Conservation (phyloP, 1,284 basidiomycete species). For the Sphaerobolus stellatus region DNA sequence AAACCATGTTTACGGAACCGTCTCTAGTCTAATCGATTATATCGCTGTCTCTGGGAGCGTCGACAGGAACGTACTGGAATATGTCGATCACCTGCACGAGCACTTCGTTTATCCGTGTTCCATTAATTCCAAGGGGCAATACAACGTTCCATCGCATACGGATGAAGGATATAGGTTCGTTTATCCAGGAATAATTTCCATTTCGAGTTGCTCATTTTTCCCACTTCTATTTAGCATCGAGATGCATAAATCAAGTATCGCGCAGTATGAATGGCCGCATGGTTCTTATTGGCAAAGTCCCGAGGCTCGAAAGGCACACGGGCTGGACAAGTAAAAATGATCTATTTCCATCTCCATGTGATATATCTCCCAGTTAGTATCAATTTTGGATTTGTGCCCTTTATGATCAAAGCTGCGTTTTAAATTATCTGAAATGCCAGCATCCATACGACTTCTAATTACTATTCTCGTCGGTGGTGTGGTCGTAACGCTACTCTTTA, state of each 20-base stretch:
- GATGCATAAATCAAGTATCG: constrained; percentile 70
- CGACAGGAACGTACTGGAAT: constrained; percentile 92
- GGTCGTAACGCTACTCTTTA: too few relatives aligned
- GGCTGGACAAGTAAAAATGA: constrained; percentile 2
- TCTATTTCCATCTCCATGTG: too few relatives aligned
- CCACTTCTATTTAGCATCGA: constrained; percentile 57
- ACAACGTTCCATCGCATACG: constrained; percentile 73
- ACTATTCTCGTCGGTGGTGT: too few relatives aligned
- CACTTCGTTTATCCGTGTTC: constrained; percentile 89
- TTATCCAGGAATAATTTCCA: neutral
- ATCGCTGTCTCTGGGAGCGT: constrained; percentile 88
- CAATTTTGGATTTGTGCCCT: too few relatives aligned
- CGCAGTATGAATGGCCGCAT: constrained; percentile 72
- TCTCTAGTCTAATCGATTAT: constrained; percentile 80
- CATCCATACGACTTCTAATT: too few relatives aligned
- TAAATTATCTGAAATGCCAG: too few relatives aligned
- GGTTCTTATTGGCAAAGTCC: constrained; percentile 63
- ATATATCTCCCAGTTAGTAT: too few relatives aligned
- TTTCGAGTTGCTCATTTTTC: neutral
- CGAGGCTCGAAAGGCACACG: constrained; percentile 15
- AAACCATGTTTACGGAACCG: neutral
- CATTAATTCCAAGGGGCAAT: constrained; percentile 83
- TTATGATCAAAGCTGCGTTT: too few relatives aligned
- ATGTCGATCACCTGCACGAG: constrained; percentile 88
- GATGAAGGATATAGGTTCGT: constrained; percentile 72